These are phyloP conservation scores for Eucalyptus urophylla DNA, from an alignment of 345 rosid species.

Conservation along the genomic window DNA sequence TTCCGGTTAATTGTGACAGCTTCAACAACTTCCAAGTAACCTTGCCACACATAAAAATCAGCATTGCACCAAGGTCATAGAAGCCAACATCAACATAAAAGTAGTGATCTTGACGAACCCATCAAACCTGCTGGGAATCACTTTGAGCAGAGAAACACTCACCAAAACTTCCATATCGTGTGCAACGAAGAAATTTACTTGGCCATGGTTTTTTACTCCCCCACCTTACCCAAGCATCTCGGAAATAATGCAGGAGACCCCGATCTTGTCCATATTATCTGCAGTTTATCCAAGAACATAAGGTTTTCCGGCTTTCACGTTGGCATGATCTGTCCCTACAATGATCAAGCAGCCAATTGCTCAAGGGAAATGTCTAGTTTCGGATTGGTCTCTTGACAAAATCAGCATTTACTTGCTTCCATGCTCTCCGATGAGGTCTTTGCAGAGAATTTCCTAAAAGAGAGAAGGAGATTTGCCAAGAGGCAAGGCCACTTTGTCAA, in stretches of 20 bases:
- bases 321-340: constrained; percentile 2
- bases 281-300: constrained; percentile 1
- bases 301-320: constrained; percentile 2
- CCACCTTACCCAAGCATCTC: constrained; percentile 19
- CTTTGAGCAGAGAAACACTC: constrained; percentile 34
- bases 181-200: background rate
- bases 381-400: background rate
- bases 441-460: background rate
- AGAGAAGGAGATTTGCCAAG: background rate
- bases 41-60: constrained; percentile 26
- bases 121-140: constrained; percentile 76
- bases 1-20: constrained; percentile 60
- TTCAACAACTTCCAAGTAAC: constrained; percentile 51
- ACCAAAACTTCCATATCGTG: constrained; percentile 54
- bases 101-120: constrained; percentile 72
- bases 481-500: background rate
- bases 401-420: background rate
- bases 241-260: background rate
- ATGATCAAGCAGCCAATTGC: background rate
- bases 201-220: background rate
- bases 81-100: constrained; percentile 37
- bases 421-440: background rate
- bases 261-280: background rate
- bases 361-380: constrained; percentile 6
- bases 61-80: constrained; percentile 33